These are phyloP conservation scores for Cladophialophora psammophila DNA, from an alignment of 2,329 filamentous ascomycete genomes.

Conservation along the genomic window DNA sequence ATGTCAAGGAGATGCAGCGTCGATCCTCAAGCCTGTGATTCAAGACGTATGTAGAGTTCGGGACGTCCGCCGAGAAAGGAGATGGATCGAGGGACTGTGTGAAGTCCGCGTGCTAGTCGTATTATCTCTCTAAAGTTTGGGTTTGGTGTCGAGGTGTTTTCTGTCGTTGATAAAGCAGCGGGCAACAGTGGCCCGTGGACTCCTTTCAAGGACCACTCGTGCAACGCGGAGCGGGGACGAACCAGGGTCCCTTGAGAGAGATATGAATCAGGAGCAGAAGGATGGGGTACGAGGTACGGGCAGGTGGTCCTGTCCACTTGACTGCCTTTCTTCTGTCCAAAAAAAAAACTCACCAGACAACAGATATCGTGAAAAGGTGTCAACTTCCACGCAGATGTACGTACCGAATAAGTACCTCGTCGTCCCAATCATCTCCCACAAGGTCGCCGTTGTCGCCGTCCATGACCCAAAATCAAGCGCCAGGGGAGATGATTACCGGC, in stretches of 20 bases:
- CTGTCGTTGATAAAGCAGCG: not conserved
- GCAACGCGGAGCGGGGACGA: not conserved
- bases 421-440: not conserved
- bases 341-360: no score
- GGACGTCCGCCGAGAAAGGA: not conserved
- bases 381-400: not conserved
- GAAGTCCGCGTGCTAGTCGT: not conserved
- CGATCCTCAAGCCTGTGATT: not conserved
- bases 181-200: not conserved
- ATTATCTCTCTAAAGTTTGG: not conserved
- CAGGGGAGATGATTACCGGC: slow-evolving; percentile 7
- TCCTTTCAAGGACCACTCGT: slow-evolving; percentile 1
- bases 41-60: not conserved
- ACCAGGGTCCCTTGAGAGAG: not conserved
- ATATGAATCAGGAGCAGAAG: slow-evolving; percentile 5
- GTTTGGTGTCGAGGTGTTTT: not conserved
- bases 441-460: not conserved
- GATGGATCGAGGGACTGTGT: not conserved
- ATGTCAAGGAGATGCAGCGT: not conserved
- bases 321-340: not conserved
- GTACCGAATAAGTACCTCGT: not conserved
- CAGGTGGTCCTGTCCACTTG: not conserved
- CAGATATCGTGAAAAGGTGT: not conserved
- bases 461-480: not conserved
- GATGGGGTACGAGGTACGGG: not conserved